phyloP scores from a whole-genome alignment of 2,329 filamentous ascomycete species.

The Dactylellina haptotyla region DNA sequence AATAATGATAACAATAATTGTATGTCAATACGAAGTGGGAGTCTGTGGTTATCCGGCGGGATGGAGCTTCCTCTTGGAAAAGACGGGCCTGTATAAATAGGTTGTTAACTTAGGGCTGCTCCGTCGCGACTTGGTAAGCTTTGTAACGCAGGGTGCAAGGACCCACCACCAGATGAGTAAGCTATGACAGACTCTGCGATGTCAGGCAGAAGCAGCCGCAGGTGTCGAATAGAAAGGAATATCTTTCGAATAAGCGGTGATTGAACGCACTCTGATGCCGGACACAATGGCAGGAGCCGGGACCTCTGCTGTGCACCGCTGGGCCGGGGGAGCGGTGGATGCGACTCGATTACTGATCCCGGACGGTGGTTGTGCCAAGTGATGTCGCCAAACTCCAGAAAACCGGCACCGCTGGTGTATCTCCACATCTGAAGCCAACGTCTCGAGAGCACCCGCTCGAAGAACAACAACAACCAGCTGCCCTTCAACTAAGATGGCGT shows the following conservation, averaged over 20 bases:
- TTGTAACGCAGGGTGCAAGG: conserved; percentile 20
- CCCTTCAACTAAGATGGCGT: conserved; percentile 68
- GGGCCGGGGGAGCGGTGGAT: not conserved
- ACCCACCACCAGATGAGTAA: conserved; percentile 48
- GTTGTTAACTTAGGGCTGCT: too few species aligned
- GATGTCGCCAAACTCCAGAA: conserved; percentile 29
- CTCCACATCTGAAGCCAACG: too few species aligned
- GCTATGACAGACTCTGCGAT: conserved; percentile 32
- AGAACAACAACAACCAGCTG: conserved; percentile 9
- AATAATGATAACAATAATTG: too few species aligned
- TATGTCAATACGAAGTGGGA: too few species aligned
- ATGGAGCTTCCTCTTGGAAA: too few species aligned
- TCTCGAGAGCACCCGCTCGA: too few species aligned
- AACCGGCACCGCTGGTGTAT: not conserved
- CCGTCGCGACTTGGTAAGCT: conserved; percentile 37
- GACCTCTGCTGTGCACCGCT: too few species aligned
- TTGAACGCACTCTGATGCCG: not conserved
- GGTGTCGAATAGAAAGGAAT: not conserved
- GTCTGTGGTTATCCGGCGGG: too few species aligned
- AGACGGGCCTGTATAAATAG: too few species aligned
- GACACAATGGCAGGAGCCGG: not conserved
- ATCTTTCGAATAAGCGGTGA: not conserved
- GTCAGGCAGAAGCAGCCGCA: conserved; percentile 35
- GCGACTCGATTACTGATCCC: not conserved
- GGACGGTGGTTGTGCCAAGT: not conserved